Percentiles rank a stretch among this genome's conserved stretches.
phyloP scores from a whole-genome alignment of 768 basidiomycete species.

The Favolaschia claudopus region DNA sequence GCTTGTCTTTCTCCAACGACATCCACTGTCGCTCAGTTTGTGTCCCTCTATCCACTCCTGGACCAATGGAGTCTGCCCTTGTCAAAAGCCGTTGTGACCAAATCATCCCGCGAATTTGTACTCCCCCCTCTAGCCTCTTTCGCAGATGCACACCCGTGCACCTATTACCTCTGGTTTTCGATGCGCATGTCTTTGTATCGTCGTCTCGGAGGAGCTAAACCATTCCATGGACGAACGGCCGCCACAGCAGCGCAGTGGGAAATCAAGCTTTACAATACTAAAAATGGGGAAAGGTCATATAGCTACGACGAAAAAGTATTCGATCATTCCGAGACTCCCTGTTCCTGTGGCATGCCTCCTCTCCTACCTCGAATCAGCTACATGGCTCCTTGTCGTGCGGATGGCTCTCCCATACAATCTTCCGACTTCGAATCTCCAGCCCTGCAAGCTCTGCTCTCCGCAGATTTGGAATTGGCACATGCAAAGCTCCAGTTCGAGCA shows the following conservation, averaged over 20 bases:
- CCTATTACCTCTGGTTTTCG: slow-evolving; percentile 16
- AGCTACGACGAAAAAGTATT: background rate
- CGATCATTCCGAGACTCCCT: background rate
- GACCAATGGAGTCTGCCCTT: slow-evolving; percentile 10
- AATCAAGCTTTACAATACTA: slow-evolving; percentile 15
- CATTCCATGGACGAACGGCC: background rate
- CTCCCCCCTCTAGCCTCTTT: slow-evolving; percentile 13
- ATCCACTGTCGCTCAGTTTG: too few relatives aligned
- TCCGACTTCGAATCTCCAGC: slow-evolving; percentile 15
- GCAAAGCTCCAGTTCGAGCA: slow-evolving; percentile 21
- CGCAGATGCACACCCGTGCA: slow-evolving; percentile 14
- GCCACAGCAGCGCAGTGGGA: slow-evolving; percentile 13
- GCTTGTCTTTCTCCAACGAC: too few relatives aligned
- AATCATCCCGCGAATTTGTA: background rate
- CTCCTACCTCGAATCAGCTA: background rate
- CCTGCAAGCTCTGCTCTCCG: slow-evolving; percentile 8
- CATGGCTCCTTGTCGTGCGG: background rate
- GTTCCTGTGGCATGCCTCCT: slow-evolving; percentile 8
- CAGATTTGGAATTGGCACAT: slow-evolving; percentile 13
- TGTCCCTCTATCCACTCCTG: background rate
- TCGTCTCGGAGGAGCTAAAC: background rate
- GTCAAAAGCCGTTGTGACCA: background rate
- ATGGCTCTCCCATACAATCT: slow-evolving; percentile 5
- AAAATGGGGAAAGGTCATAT: background rate
- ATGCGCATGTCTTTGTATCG: slow-evolving; percentile 8